Conservation (phyloP, 352 stramenopile genomes). For the Pythium phragmiticola region DNA sequence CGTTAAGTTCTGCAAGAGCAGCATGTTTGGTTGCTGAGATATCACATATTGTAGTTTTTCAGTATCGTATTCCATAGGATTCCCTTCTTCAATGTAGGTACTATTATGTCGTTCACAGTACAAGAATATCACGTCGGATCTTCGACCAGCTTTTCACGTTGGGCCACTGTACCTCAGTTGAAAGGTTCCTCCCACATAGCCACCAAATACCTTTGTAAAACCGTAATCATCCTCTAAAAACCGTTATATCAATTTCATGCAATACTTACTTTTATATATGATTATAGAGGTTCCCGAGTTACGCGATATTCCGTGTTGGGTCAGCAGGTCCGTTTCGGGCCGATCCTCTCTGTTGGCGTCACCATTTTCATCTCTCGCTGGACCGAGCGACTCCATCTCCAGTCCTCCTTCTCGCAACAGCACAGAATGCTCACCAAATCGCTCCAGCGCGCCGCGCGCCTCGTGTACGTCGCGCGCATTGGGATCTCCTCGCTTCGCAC, state of each 20-base stretch:
- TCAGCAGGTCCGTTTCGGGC: neutral
- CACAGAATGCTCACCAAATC: conserved; percentile 41
- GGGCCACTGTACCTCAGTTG: conserved; percentile 5
- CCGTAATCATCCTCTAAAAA: neutral
- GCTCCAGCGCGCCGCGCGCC: conserved; percentile 36
- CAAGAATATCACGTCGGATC: conserved; percentile 16
- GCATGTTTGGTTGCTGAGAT: neutral
- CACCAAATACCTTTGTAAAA: conserved; percentile 4
- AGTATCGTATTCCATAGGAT: conserved; percentile 2
- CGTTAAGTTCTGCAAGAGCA: neutral
- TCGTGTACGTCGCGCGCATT: conserved; percentile 22
- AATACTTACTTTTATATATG: neutral
- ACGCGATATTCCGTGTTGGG: neutral
- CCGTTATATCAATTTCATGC: neutral
- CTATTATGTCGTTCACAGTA: conserved; percentile 16
- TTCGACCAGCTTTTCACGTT: conserved; percentile 18
- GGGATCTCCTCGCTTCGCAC: neutral
- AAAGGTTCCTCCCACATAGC: neutral
- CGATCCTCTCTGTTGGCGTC: conserved; percentile 10
- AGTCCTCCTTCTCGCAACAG: too few relatives aligned
- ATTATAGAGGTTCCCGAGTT: neutral
- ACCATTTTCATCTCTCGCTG: conserved; percentile 16
- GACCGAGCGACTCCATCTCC: neutral
- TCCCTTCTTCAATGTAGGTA: neutral
- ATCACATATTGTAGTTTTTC: neutral